Evolutionary conservation across 2,329 filamentous ascomycete species (phyloP).

Genomic region (Microdochium trichocladiopsis): DNA sequence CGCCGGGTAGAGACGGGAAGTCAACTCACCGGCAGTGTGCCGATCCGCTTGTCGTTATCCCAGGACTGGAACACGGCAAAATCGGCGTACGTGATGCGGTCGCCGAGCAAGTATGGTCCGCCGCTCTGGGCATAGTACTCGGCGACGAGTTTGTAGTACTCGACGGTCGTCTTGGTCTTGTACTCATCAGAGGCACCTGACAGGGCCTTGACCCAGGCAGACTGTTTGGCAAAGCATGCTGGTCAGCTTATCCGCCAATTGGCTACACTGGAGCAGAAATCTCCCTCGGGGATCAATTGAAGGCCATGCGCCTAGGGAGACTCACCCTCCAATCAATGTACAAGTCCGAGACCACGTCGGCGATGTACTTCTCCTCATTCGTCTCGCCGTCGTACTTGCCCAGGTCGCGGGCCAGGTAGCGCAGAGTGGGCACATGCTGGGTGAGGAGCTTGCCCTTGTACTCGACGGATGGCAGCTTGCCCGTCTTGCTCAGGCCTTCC

Average conservation of each 20-base stretch:
- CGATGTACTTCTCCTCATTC: constrained; percentile 25
- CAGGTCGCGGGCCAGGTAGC: constrained; percentile 26
- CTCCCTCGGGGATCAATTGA: not conserved
- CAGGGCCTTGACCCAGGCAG: constrained; percentile 11
- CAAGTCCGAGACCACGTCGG: constrained; percentile 27
- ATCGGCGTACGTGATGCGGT: constrained; percentile 27
- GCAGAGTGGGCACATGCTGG: constrained; percentile 23
- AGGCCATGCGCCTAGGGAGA: not conserved
- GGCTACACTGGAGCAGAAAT: too few species aligned
- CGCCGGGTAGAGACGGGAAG: not conserved
- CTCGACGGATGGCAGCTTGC: constrained; percentile 24
- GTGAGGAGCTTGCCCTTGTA: constrained; percentile 22
- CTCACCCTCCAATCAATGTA: constrained; percentile 32
- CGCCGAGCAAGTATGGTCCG: constrained; percentile 28
- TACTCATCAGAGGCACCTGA: constrained; percentile 19
- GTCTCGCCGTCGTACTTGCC: constrained; percentile 27
- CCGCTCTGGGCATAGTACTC: constrained; percentile 19
- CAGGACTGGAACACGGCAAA: constrained; percentile 30
- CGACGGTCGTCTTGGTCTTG: constrained; percentile 16
- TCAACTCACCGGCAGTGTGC: constrained; percentile 31
- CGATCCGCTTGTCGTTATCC: constrained; percentile 25
- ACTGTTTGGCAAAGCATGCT: not conserved
- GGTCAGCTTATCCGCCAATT: not conserved
- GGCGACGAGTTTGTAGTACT: constrained; percentile 21
- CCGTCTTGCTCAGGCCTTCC: constrained; percentile 12